Evolutionary conservation across 129 eudicot species (phyloP).

Genomic region (Artemisia tridentata): DNA sequence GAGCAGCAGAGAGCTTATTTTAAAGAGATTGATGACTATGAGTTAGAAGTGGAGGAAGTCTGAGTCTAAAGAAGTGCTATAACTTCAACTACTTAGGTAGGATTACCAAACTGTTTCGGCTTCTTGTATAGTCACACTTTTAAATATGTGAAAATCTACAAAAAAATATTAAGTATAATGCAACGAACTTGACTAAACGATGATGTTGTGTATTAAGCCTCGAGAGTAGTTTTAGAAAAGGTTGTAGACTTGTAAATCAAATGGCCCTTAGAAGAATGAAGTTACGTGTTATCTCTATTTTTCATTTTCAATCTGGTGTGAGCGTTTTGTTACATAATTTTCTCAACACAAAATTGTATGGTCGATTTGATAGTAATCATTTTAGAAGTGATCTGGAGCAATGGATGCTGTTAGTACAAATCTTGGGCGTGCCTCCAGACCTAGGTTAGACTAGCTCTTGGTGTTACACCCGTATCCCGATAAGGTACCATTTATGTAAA

Average conservation of each 20-base stretch:
- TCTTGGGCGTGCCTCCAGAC: too few relatives aligned
- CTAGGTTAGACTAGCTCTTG: too few relatives aligned
- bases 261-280: neutral
- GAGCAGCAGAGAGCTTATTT: conserved; percentile 73
- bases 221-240: conserved; percentile 2
- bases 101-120: conserved; percentile 17
- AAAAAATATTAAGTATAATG: neutral
- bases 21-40: conserved; percentile 77
- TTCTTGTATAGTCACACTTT: conserved; percentile 35
- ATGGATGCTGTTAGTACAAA: too few relatives aligned
- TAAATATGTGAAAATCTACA: conserved; percentile 8
- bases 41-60: conserved; percentile 69
- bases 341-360: too few relatives aligned
- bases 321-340: too few relatives aligned
- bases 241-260: conserved; percentile 19
- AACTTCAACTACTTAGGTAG: conserved; percentile 19
- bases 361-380: too few relatives aligned
- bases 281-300: too few relatives aligned
- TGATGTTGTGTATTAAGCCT: conserved; percentile 21
- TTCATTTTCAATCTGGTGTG: too few relatives aligned
- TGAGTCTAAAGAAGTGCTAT: conserved; percentile 32
- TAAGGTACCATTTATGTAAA: too few relatives aligned
- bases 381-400: too few relatives aligned
- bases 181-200: conserved; percentile 15
- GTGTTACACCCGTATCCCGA: too few relatives aligned